Percentiles rank a stretch among this genome's conserved stretches.
Conservation (phyloP, 306 rosid species). For the Castanea crenata region DNA sequence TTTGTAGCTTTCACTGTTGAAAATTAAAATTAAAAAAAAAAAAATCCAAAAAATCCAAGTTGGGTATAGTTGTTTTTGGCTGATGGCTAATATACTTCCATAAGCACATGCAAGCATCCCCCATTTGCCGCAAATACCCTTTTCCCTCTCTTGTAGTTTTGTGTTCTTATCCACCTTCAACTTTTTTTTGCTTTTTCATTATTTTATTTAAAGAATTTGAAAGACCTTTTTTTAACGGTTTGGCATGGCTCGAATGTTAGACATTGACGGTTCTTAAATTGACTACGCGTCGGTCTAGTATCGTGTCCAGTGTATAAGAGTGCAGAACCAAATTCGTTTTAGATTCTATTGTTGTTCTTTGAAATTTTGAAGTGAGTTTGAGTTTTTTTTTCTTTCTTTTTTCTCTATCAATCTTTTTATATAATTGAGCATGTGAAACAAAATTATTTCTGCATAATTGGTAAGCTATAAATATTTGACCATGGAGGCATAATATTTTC, state of each 20-base stretch:
- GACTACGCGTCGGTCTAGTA: too few relatives aligned
- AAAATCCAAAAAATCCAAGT: slow-evolving; percentile 33
- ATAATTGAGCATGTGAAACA: neutral
- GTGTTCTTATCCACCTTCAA: neutral
- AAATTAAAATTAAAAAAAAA: slow-evolving; percentile 4
- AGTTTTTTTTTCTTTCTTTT: too few relatives aligned
- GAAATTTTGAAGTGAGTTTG: too few relatives aligned
- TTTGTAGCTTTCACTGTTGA: slow-evolving; percentile 35
- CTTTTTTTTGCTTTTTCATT: neutral
- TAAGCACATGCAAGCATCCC: slow-evolving; percentile 56
- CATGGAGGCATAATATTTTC: neutral
- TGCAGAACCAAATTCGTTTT: too few relatives aligned
- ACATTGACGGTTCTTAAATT: too few relatives aligned
- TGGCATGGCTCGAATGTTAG: too few relatives aligned
- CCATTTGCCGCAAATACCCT: slow-evolving; percentile 51
- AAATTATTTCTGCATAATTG: too few relatives aligned
- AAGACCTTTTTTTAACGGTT: too few relatives aligned
- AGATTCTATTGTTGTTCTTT: too few relatives aligned
- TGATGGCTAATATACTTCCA: slow-evolving; percentile 35
- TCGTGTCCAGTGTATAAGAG: too few relatives aligned
- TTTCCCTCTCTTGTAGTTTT: slow-evolving; percentile 6
- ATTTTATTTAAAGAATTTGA: neutral
- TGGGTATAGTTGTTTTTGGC: slow-evolving; percentile 43
- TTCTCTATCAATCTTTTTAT: neutral
- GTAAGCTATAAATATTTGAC: too few relatives aligned